phyloP scores from a whole-genome alignment of 2,329 filamentous ascomycete genomes.

The Fusarium buharicum region DNA sequence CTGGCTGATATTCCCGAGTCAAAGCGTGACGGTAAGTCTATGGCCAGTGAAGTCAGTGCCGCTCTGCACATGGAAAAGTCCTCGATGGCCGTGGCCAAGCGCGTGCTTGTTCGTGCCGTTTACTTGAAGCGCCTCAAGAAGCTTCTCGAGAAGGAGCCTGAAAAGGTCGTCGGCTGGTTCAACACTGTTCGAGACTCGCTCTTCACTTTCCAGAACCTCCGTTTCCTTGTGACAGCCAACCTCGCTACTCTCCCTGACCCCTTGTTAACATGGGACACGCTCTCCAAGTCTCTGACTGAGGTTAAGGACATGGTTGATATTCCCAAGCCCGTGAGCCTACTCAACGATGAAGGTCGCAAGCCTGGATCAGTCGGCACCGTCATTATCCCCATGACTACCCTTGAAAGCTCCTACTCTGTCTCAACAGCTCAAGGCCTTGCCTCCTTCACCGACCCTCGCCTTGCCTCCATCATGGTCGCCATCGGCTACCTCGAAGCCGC shows the following conservation, averaged over 20 bases:
- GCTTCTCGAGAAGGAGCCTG: constrained; percentile 79
- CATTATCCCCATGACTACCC: constrained; percentile 88
- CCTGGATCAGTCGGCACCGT: constrained; percentile 80
- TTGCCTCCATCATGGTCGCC: constrained; percentile 88
- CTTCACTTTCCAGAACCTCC: constrained; percentile 86
- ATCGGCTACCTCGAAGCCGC: constrained; percentile 91
- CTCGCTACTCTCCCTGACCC: constrained; percentile 78
- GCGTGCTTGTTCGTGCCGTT: constrained; percentile 84
- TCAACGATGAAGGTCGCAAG: constrained; percentile 77
- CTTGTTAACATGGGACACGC: constrained; percentile 78
- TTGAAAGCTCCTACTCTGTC: constrained; percentile 90
- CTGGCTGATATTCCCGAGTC: constrained; percentile 91
- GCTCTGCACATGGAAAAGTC: constrained; percentile 84
- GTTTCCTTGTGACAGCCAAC: constrained; percentile 85
- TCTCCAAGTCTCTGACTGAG: constrained; percentile 54
- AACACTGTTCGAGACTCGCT: constrained; percentile 79
- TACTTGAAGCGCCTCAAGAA: constrained; percentile 89
- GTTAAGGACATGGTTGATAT: constrained; percentile 71
- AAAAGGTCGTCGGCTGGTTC: constrained; percentile 79
- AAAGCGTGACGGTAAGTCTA: constrained; percentile 83
- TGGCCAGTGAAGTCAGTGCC: constrained; percentile 73
- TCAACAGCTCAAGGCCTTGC: constrained; percentile 78
- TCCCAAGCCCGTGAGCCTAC: constrained; percentile 73
- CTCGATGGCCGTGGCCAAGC: constrained; percentile 79
- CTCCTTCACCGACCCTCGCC: constrained; percentile 77